phyloP scores from a whole-genome alignment of 2,329 filamentous ascomycete species.

The Colletotrichum tropicicola region DNA sequence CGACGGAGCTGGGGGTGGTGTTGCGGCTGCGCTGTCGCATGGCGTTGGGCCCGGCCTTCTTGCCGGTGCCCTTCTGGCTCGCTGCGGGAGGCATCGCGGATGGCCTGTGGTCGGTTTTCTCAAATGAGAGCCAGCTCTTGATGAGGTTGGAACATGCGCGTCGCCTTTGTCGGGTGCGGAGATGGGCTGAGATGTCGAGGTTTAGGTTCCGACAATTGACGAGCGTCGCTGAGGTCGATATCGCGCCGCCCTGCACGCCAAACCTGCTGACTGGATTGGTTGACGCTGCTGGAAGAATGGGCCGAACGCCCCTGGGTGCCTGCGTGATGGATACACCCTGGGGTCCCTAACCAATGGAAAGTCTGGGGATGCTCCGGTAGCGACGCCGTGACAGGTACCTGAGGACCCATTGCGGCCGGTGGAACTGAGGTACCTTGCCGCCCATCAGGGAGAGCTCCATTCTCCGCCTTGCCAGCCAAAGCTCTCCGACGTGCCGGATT shows the following conservation, averaged over 20 bases:
- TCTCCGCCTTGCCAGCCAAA: too few species aligned
- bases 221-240: conserved; percentile 19
- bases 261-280: conserved; percentile 28
- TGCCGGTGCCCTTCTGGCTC: conserved; percentile 70
- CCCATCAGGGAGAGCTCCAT: too few species aligned
- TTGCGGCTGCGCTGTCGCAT: conserved; percentile 79
- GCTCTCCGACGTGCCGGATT: too few species aligned
- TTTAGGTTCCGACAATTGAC: conserved; percentile 2
- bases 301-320: conserved; percentile 13
- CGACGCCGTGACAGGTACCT: not conserved
- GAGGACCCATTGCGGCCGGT: not conserved
- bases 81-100: conserved; percentile 64
- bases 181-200: conserved; percentile 19
- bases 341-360: not conserved
- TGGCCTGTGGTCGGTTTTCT: not conserved
- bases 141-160: conserved; percentile 13
- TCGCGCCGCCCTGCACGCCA: conserved; percentile 24
- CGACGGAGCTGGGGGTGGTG: conserved; percentile 73
- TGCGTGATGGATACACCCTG: conserved; percentile 3
- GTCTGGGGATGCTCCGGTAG: conserved; percentile 10
- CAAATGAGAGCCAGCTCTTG: not conserved
- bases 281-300: conserved; percentile 17
- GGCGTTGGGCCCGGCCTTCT: conserved; percentile 68
- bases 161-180: conserved; percentile 4
- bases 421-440: too few species aligned